phyloP scores from a whole-genome alignment of 169 alveolate genomes.

The Plasmodium berghei region DNA sequence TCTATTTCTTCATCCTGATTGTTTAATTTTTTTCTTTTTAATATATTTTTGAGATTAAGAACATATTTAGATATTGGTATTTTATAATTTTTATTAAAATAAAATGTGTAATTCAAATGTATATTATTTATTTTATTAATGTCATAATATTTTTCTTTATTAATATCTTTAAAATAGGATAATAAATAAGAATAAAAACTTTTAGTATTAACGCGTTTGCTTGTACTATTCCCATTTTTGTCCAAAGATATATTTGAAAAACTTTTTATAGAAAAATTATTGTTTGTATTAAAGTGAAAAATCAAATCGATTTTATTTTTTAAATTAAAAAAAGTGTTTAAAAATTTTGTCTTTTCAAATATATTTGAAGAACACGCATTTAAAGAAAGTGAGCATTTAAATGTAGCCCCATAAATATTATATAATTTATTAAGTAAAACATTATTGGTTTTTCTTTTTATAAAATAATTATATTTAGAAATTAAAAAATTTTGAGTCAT shows the following conservation, averaged over 20 bases:
- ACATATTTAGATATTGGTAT: conserved; percentile 13
- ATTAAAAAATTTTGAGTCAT: conserved; percentile 5
- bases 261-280: background rate
- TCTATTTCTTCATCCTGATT: background rate
- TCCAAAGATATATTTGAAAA: background rate
- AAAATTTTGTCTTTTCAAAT: conserved; percentile 43
- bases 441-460: conserved; percentile 7
- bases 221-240: no score
- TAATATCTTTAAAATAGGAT: conserved; percentile 43
- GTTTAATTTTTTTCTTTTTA: background rate
- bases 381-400: conserved; percentile 45
- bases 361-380: conserved; percentile 26
- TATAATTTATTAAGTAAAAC: conserved; percentile 37
- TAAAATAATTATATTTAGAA: conserved; percentile 9
- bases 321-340: conserved; percentile 46
- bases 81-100: conserved; percentile 48
- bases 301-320: conserved; percentile 62
- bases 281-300: conserved; percentile 40
- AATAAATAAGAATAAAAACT: conserved; percentile 1
- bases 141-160: conserved; percentile 2
- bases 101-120: conserved; percentile 45
- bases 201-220: background rate
- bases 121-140: conserved; percentile 32
- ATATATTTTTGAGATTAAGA: conserved; percentile 3
- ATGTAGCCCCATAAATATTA: conserved; percentile 48